Percentiles rank a stretch among this genome's conserved stretches.
Conservation (phyloP, 2,329 filamentous ascomycete genomes). For the Colletotrichum musicola region DNA sequence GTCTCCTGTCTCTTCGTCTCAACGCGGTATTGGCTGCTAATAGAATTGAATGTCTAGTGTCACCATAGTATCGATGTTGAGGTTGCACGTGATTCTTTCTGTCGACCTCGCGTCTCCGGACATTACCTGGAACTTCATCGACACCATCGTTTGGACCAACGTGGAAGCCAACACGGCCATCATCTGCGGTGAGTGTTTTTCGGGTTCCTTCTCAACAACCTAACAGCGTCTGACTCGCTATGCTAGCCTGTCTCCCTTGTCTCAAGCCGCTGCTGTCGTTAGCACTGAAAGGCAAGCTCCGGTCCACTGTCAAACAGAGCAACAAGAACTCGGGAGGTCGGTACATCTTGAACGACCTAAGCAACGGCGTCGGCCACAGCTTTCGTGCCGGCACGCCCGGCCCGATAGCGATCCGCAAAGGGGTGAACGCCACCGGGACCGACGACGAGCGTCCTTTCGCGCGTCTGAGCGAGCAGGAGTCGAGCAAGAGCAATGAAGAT, state of each 20-base stretch:
- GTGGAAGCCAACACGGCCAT: constrained; percentile 44
- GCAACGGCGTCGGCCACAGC: not conserved
- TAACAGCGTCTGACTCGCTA: not conserved
- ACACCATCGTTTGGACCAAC: constrained; percentile 42
- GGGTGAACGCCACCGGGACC: not conserved
- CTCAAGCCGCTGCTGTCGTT: constrained; percentile 13
- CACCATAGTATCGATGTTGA: constrained; percentile 39
- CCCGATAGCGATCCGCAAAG: not conserved
- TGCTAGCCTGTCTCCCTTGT: constrained; percentile 2
- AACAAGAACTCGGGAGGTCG: not conserved
- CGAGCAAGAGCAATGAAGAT: not conserved
- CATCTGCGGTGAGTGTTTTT: constrained; percentile 41
- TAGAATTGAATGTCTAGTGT: constrained; percentile 16
- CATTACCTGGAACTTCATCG: constrained; percentile 45
- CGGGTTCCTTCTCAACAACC: not conserved
- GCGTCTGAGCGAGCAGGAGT: not conserved
- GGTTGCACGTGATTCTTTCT: constrained; percentile 35
- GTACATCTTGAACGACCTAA: not conserved
- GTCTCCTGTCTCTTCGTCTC: not conserved
- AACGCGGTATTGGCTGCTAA: no score
- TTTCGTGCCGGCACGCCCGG: no score
- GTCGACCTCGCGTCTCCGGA: constrained; percentile 40
- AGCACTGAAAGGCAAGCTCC: not conserved
- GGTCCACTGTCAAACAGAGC: not conserved
- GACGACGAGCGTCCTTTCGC: constrained; percentile 20